A percentile compares a stretch with the other conserved stretches of the same genome.
Evolutionary conservation across 2,329 filamentous ascomycete species (phyloP).

Genomic region (Phoma sp.): DNA sequence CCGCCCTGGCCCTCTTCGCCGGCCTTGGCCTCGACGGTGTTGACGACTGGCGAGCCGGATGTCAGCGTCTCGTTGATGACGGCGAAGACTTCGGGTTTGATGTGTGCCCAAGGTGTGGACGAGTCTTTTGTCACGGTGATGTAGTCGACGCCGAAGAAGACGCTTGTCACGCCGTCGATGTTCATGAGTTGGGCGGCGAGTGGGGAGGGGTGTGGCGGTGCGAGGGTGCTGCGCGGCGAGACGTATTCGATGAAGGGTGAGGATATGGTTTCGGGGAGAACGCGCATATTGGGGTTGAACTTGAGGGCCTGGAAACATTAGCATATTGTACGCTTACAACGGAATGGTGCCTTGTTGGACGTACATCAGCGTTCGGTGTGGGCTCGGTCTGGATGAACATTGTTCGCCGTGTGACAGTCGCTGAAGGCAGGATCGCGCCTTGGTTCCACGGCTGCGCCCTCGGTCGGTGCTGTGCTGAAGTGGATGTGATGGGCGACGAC

Average conservation of each 20-base stretch:
- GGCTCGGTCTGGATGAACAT: slow-evolving; percentile 98
- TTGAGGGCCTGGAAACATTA: slow-evolving; percentile 70
- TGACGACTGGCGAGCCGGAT: slow-evolving; percentile 82
- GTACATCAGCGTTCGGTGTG: slow-evolving; percentile 90
- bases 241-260: slow-evolving; percentile 91
- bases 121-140: slow-evolving; percentile 94
- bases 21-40: slow-evolving; percentile 67
- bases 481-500: slow-evolving; percentile 43
- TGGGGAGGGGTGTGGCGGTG: slow-evolving; percentile 88
- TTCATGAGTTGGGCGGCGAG: slow-evolving; percentile 90
- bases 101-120: slow-evolving; percentile 90
- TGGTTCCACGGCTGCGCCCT: slow-evolving; percentile 35
- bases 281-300: slow-evolving; percentile 88
- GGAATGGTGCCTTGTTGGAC: slow-evolving; percentile 16
- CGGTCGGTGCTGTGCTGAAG: slow-evolving; percentile 41
- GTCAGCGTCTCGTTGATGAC: slow-evolving; percentile 93
- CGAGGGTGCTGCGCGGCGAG: slow-evolving; percentile 83
- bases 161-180: slow-evolving; percentile 90
- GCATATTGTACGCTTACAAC: background rate
- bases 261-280: slow-evolving; percentile 77
- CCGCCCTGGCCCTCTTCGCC: slow-evolving; percentile 59
- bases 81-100: slow-evolving; percentile 94
- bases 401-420: slow-evolving; percentile 60
- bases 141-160: slow-evolving; percentile 95
- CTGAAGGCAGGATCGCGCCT: slow-evolving; percentile 17